phyloP scores from a whole-genome alignment of 2,329 filamentous ascomycete genomes.

The Ramularia endophylla region DNA sequence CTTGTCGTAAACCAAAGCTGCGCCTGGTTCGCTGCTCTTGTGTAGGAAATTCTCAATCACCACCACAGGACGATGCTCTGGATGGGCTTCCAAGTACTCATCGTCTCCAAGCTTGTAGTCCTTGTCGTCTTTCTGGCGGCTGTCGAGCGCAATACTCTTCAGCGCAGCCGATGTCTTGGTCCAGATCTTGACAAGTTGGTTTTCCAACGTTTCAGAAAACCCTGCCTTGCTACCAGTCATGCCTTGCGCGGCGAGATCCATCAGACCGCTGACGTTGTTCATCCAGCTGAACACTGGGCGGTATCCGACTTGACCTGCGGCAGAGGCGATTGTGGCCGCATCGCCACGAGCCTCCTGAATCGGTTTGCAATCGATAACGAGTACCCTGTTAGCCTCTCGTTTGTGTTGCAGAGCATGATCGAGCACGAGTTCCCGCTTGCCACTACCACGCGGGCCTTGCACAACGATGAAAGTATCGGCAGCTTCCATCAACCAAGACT shows the following conservation, averaged over 20 bases:
- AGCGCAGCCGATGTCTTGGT: slow-evolving; percentile 76
- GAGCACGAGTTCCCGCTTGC: slow-evolving; percentile 80
- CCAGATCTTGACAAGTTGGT: slow-evolving; percentile 82
- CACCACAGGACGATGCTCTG: slow-evolving; percentile 73
- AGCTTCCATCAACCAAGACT: slow-evolving; percentile 80
- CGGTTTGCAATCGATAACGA: slow-evolving; percentile 87
- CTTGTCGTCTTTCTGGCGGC: slow-evolving; percentile 64
- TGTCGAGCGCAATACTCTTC: slow-evolving; percentile 67
- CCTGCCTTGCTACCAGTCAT: slow-evolving; percentile 92
- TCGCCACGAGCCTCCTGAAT: slow-evolving; percentile 89
- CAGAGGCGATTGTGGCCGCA: slow-evolving; percentile 71
- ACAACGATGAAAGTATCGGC: slow-evolving; percentile 90
- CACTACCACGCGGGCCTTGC: slow-evolving; percentile 84
- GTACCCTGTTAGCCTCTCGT: slow-evolving; percentile 59
- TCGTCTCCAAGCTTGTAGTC: slow-evolving; percentile 71
- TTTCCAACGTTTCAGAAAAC: slow-evolving; percentile 87
- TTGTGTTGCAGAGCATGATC: slow-evolving; percentile 70
- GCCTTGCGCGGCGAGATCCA: slow-evolving; percentile 88
- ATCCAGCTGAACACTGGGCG: slow-evolving; percentile 93
- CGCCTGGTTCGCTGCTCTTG: slow-evolving; percentile 50
- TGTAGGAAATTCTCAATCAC: slow-evolving; percentile 90
- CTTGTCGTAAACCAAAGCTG: slow-evolving; percentile 46
- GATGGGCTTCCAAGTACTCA: slow-evolving; percentile 83
- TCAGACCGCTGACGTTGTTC: slow-evolving; percentile 86
- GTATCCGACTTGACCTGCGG: slow-evolving; percentile 81